Evolutionary conservation across 2,329 filamentous ascomycete species (phyloP).

Genomic region (Chalaropsis ovoidea): DNA sequence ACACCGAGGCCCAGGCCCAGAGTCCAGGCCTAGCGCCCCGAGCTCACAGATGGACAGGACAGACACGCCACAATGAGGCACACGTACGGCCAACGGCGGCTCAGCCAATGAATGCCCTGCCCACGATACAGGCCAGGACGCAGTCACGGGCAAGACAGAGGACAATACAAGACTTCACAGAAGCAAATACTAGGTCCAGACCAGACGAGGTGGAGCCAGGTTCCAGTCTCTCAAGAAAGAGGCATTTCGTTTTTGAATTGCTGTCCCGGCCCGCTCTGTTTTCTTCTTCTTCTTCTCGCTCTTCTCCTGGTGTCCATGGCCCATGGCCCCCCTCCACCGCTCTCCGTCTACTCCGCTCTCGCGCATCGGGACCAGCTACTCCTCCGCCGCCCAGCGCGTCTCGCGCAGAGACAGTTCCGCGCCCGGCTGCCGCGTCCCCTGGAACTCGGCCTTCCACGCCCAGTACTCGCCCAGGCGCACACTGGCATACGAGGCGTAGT

Average conservation of each 20-base stretch:
- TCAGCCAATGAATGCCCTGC: too few species aligned
- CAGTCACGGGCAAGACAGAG: background rate
- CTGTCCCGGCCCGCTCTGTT: background rate
- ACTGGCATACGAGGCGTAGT: conserved; percentile 88
- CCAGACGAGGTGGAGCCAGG: background rate
- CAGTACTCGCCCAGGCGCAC: conserved; percentile 80
- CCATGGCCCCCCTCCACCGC: background rate
- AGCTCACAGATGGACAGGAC: too few species aligned
- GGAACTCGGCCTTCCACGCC: conserved; percentile 70
- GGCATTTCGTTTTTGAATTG: background rate
- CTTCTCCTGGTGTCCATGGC: background rate
- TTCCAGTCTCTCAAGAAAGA: conserved; percentile 1
- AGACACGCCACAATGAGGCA: too few species aligned
- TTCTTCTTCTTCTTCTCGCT: background rate
- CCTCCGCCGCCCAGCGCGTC: conserved; percentile 59
- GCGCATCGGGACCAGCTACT: conserved; percentile 24
- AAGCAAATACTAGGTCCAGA: background rate
- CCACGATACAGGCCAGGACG: background rate
- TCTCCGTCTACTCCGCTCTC: background rate
- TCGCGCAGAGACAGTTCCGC: conserved; percentile 64
- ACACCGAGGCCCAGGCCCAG: too few species aligned
- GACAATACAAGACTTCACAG: background rate
- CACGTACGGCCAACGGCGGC: too few species aligned
- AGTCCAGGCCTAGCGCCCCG: too few species aligned
- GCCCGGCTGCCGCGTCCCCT: conserved; percentile 48